A percentile compares a stretch with the other conserved stretches of the same genome.
Conservation (phyloP, 176 grass and related monocot genomes). For the Bromus sterilis region DNA sequence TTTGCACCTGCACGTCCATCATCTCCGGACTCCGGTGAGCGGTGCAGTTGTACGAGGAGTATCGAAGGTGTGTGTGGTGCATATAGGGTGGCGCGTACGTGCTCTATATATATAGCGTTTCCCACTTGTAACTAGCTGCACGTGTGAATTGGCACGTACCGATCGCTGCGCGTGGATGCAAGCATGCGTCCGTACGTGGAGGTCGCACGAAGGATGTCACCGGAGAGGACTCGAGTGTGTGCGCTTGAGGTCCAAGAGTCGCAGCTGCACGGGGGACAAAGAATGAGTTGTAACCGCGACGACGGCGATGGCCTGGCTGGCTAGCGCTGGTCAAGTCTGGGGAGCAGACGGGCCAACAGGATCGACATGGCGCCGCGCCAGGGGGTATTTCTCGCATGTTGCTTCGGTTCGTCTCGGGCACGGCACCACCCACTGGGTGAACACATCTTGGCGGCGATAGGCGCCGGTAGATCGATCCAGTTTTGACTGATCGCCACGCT, state of each 20-base stretch:
- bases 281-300: neutral
- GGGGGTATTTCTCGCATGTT: too few relatives aligned
- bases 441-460: too few relatives aligned
- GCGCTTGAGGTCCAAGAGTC: neutral
- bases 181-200: neutral
- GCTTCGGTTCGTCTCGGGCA: too few relatives aligned
- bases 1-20: constrained; percentile 40
- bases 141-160: neutral
- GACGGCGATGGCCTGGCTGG: neutral
- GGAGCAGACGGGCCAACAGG: too few relatives aligned
- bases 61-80: neutral
- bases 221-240: neutral
- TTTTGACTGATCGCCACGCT: too few relatives aligned
- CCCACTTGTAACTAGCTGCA: neutral
- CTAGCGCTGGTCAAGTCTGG: neutral
- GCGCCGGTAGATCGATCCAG: too few relatives aligned
- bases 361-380: too few relatives aligned
- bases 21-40: neutral
- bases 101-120: neutral
- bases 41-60: neutral
- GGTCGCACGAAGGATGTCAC: neutral
- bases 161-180: neutral
- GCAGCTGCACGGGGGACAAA: neutral
- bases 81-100: neutral
- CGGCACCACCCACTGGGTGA: too few relatives aligned